Conservation (phyloP, 495 filamentous ascomycete genomes). For the Lasiosphaeriaceae sp. region DNA sequence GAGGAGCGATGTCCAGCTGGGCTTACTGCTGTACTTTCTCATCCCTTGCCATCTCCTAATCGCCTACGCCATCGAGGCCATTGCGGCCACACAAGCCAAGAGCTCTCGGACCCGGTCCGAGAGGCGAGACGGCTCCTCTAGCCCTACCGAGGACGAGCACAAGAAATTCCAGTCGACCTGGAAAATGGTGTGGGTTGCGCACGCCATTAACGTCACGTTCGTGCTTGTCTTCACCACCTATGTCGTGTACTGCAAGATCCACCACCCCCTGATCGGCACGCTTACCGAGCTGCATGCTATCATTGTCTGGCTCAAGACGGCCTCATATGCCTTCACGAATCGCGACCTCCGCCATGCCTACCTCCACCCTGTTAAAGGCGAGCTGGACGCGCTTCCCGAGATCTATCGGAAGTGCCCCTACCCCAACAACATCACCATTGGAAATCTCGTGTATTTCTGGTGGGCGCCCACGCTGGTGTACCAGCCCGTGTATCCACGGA, state of each 20-base stretch:
- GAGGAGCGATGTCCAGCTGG: conserved; percentile 69
- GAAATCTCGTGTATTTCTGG: conserved; percentile 92
- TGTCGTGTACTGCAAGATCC: conserved; percentile 81
- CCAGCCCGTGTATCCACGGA: conserved; percentile 91
- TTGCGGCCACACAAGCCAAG: conserved; percentile 72
- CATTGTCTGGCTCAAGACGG: conserved; percentile 92
- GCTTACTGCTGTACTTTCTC: conserved; percentile 70
- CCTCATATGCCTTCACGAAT: conserved; percentile 95
- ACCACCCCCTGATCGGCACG: conserved; percentile 91
- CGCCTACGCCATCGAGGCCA: conserved; percentile 81
- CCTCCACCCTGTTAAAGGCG: conserved; percentile 61
- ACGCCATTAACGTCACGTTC: conserved; percentile 78
- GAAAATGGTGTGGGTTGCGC: conserved; percentile 69
- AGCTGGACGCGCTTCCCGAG: conserved; percentile 61
- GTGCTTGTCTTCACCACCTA: conserved; percentile 76
- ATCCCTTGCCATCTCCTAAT: conserved; percentile 87
- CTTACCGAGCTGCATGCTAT: conserved; percentile 87
- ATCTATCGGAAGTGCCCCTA: conserved; percentile 84
- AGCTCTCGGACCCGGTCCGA: conserved; percentile 57
- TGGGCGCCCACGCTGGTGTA: conserved; percentile 95
- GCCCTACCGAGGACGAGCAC: conserved; percentile 52
- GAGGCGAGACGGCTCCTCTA: conserved; percentile 47
- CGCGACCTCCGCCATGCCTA: conserved; percentile 88
- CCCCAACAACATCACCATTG: conserved; percentile 80
- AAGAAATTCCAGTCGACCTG: conserved; percentile 67